A percentile compares a stretch with the other conserved stretches of the same genome.
phyloP scores from a whole-genome alignment of 2,329 filamentous ascomycete species.

The Incumbomyces lentus region DNA sequence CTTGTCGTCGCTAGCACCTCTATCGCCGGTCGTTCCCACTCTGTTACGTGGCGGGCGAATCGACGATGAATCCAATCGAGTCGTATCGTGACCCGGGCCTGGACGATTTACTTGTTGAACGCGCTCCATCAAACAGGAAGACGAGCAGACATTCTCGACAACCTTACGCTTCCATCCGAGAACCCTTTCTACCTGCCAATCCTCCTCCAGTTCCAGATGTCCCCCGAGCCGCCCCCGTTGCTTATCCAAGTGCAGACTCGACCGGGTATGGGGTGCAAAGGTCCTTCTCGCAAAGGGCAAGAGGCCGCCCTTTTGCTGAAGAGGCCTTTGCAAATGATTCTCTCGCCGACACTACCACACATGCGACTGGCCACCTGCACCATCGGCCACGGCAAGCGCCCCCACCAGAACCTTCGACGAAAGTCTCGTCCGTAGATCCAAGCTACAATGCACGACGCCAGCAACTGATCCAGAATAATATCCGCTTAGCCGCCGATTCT shows the following conservation, averaged over 20 bases:
- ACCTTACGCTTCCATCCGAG: not conserved
- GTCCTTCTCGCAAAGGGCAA: constrained; percentile 22
- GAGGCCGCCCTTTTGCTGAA: constrained; percentile 17
- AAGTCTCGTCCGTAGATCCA: not conserved
- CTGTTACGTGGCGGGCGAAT: not conserved
- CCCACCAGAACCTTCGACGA: not conserved
- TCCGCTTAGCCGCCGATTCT: not conserved
- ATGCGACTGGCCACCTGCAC: not conserved
- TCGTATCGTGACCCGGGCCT: constrained; percentile 18
- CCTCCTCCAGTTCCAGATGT: constrained; percentile 46
- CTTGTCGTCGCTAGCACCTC: too few relatives aligned
- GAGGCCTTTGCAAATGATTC: constrained; percentile 19
- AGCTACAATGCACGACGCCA: not conserved
- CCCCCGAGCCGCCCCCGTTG: constrained; percentile 48
- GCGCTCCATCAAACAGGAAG: constrained; percentile 2
- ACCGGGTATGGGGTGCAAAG: constrained; percentile 9
- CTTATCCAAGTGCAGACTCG: constrained; percentile 40
- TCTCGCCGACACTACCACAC: constrained; percentile 1
- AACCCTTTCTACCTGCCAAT: not conserved
- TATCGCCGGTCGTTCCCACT: too few relatives aligned
- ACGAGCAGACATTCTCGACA: constrained; percentile 9
- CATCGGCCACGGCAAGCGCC: not conserved
- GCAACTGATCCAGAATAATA: constrained; percentile 5
- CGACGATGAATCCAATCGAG: constrained; percentile 17
- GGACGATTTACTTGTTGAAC: constrained; percentile 14